Evolutionary conservation across 2,329 filamentous ascomycete genomes (phyloP).

Genomic region (Microdochium paspali): DNA sequence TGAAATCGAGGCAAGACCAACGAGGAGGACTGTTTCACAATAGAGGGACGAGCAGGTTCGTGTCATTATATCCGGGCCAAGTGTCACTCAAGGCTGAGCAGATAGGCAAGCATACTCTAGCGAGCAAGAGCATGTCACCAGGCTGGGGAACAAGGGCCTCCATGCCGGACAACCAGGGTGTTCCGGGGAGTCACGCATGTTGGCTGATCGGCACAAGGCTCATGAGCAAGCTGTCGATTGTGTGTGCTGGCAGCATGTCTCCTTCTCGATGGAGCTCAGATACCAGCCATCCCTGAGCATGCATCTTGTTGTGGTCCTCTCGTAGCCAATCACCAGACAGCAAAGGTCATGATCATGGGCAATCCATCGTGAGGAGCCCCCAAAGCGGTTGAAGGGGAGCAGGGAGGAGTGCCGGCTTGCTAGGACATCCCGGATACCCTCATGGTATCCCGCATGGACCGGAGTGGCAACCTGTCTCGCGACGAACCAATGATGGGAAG

Average conservation of each 20-base stretch:
- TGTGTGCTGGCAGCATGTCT: neutral
- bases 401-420: too few relatives aligned
- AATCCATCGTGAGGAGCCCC: too few relatives aligned
- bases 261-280: neutral
- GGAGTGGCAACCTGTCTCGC: neutral
- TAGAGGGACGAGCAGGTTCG: too few relatives aligned
- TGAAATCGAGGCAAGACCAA: too few relatives aligned
- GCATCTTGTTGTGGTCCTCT: neutral
- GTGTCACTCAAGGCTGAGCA: too few relatives aligned
- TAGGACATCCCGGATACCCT: too few relatives aligned
- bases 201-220: neutral
- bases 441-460: neutral
- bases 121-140: too few relatives aligned
- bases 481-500: neutral
- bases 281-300: neutral
- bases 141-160: too few relatives aligned
- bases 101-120: too few relatives aligned
- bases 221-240: neutral
- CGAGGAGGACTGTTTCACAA: too few relatives aligned
- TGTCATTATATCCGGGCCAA: too few relatives aligned
- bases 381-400: too few relatives aligned
- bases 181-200: neutral
- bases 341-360: neutral
- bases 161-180: neutral
- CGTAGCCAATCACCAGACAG: neutral